These are phyloP conservation scores for Notholithocarpus densiflorus DNA, from an alignment of 306 rosid genomes.

Conservation along the genomic window DNA sequence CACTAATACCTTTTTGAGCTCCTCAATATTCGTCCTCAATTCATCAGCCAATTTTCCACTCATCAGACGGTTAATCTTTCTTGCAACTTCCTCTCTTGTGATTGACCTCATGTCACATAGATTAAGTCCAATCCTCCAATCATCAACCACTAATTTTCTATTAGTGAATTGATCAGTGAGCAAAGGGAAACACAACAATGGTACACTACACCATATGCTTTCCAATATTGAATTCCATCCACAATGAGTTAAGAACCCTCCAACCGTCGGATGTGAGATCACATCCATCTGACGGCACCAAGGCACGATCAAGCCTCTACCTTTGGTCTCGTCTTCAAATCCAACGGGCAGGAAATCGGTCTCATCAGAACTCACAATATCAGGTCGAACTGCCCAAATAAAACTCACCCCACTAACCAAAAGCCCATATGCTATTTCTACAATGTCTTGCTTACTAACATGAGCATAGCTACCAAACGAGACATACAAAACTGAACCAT, in stretches of 20 bases:
- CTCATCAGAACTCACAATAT: neutral
- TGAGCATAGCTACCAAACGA: neutral
- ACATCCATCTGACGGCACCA: slow-evolving; percentile 36
- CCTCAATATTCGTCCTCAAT: slow-evolving; percentile 16
- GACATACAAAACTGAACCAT: neutral
- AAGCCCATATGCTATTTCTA: neutral
- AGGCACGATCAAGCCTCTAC: slow-evolving; percentile 15
- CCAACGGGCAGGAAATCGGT: neutral
- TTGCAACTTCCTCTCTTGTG: slow-evolving; percentile 17
- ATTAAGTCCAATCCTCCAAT: slow-evolving; percentile 35
- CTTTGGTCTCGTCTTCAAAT: slow-evolving; percentile 20
- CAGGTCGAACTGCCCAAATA: neutral
- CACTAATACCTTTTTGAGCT: neutral
- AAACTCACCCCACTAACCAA: neutral
- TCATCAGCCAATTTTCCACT: slow-evolving; percentile 13
- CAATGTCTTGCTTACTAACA: neutral
- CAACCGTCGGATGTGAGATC: slow-evolving; percentile 23
- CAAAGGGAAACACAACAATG: slow-evolving; percentile 30
- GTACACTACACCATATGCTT: slow-evolving; percentile 32
- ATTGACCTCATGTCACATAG: slow-evolving; percentile 24
- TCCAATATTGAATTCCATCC: slow-evolving; percentile 39
- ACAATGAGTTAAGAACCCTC: slow-evolving; percentile 39
- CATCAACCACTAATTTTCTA: slow-evolving; percentile 37
- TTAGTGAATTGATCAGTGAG: slow-evolving; percentile 27
- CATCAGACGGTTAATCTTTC: slow-evolving; percentile 26